Conservation (phyloP, 106 monocot genomes). For the Apostasia shenzhenica region DNA sequence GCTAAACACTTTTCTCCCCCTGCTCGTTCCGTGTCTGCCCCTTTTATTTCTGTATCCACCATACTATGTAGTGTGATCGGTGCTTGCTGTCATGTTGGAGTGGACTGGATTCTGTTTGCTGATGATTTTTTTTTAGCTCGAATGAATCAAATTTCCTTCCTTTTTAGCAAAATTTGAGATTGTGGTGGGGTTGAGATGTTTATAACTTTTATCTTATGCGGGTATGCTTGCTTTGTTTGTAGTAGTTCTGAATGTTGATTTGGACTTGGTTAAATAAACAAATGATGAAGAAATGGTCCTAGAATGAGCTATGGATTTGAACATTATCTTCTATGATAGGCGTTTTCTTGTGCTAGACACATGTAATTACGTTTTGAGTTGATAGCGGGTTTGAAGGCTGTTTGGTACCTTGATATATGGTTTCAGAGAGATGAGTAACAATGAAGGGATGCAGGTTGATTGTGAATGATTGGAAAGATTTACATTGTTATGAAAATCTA, state of each 20-base stretch:
- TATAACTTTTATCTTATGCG: background rate
- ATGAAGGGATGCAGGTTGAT: background rate
- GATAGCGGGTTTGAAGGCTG: background rate
- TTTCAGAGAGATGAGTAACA: background rate
- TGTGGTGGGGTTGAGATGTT: background rate
- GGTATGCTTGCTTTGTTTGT: background rate
- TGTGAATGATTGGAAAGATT: background rate
- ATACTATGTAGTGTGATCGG: background rate
- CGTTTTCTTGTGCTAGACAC: background rate
- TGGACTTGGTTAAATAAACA: no score
- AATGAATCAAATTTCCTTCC: background rate
- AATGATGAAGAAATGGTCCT: no score
- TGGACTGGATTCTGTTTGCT: background rate
- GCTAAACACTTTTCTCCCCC: background rate
- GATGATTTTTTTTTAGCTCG: background rate
- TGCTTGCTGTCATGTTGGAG: background rate
- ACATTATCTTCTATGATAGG: background rate
- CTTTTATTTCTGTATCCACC: background rate
- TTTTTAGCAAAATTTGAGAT: background rate
- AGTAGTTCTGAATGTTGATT: background rate
- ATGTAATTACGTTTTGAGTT: background rate
- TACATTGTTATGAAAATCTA: background rate
- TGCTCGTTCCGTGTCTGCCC: no score
- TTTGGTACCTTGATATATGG: background rate
- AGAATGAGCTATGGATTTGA: background rate